Conservation (phyloP, 441 rosid genomes). For the Pelargonium myrrhifolium region DNA sequence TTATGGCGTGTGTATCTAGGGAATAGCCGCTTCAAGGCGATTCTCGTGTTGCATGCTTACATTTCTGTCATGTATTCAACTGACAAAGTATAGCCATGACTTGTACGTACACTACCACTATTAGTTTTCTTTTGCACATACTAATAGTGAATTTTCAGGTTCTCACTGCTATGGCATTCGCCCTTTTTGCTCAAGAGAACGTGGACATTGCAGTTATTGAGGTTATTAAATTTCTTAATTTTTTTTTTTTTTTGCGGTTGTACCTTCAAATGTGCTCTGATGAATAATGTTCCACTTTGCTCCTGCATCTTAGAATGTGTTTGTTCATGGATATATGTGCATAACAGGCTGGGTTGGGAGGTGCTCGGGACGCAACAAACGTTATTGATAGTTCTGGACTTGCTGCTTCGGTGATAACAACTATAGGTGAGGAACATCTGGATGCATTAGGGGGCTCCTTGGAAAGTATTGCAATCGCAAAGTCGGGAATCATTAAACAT, state of each 20-base stretch:
- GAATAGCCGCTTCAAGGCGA: too few species aligned
- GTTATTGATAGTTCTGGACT: slow-evolving; percentile 51
- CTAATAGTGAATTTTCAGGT: slow-evolving; percentile 38
- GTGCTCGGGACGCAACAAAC: slow-evolving; percentile 90
- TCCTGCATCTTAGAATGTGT: neutral
- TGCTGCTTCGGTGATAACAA: slow-evolving; percentile 65
- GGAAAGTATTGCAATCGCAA: slow-evolving; percentile 76
- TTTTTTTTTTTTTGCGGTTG: neutral
- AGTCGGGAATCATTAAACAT: slow-evolving; percentile 72
- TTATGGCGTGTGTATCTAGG: too few species aligned
- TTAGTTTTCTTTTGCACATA: neutral
- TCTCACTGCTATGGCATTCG: slow-evolving; percentile 68
- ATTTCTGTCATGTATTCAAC: too few species aligned
- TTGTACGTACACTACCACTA: neutral
- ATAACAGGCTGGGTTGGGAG: slow-evolving; percentile 76
- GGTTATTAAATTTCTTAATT: slow-evolving; percentile 31
- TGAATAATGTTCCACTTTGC: neutral
- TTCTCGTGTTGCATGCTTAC: too few species aligned
- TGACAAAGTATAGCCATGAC: too few species aligned
- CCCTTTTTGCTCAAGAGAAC: slow-evolving; percentile 57
- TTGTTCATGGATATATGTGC: neutral
- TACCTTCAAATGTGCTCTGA: neutral
- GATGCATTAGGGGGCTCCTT: slow-evolving; percentile 83
- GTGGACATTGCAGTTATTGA: slow-evolving; percentile 71
- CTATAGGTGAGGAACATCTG: slow-evolving; percentile 73